Conservation (phyloP, 176 grass and related monocot genomes). For the Stipa capillata region DNA sequence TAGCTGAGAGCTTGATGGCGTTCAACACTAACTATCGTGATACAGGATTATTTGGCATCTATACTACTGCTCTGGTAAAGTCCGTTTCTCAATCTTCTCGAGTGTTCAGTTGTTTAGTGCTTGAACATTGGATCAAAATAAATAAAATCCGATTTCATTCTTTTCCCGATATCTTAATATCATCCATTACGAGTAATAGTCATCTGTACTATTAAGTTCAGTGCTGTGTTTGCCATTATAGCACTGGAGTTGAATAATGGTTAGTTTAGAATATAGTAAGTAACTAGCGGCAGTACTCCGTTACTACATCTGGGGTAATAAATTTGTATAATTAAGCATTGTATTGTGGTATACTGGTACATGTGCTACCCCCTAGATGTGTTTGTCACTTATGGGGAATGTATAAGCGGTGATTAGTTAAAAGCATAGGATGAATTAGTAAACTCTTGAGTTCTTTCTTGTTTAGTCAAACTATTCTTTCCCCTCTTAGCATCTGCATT, state of each 20-base stretch:
- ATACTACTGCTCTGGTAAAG: slow-evolving; percentile 57
- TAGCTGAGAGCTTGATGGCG: slow-evolving; percentile 83
- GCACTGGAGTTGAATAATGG: not conserved
- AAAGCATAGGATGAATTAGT: not conserved
- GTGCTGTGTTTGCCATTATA: not conserved
- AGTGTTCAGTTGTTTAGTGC: not conserved
- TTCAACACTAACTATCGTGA: slow-evolving; percentile 97
- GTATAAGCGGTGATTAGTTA: not conserved
- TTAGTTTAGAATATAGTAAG: slow-evolving; percentile 4
- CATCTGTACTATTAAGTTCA: not conserved
- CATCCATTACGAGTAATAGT: not conserved
- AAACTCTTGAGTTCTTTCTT: not conserved
- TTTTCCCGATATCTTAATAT: not conserved
- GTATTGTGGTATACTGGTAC: not conserved
- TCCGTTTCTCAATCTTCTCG: slow-evolving; percentile 14
- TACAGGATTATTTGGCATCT: slow-evolving; percentile 90
- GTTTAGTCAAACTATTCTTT: not conserved
- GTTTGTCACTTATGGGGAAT: not conserved
- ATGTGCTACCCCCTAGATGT: too few species aligned
- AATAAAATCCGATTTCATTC: not conserved
- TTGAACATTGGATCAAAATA: not conserved
- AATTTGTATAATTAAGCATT: not conserved
- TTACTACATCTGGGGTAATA: not conserved
- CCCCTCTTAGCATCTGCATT: not conserved
- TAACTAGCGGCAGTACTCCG: not conserved